Base-by-base conservation (phyloP, 1,139 yeast genomes). In the Yamadazyma diddensiae region DNA sequence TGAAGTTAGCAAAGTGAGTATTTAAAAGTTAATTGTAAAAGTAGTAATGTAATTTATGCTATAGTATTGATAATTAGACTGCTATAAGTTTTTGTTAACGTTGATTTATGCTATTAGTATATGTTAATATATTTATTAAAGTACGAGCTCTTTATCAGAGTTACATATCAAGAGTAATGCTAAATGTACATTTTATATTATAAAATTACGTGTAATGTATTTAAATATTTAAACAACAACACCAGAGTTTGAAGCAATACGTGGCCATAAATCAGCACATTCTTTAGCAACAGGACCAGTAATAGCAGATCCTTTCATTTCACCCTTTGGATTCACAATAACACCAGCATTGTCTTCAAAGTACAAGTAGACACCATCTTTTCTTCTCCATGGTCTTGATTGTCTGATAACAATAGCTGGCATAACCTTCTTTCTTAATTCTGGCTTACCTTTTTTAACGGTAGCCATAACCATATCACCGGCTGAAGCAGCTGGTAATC, bases 401-500 rank as follows among this genome's bases (percentile, higher is more conserved):
- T 94, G 99, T 79, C 99, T 92, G 57, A 94, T 86, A 63, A 94
- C 97, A 59, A 94, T 88, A 62, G 98, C 98, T 72, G 97, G 98
- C 97, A 94, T 90, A 57, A 94, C 97, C 83, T 94, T 94, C 96
- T 94, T 94, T 84, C 99, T 90, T 74, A 94, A 88, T 77, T 94
- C 99, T 70, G 99, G 99, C 90, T 94, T 94, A 86, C 99, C 99
- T 82, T 94, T 94, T 86, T 92, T 94, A 70, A 94, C 99, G 62
- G 99, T 94, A 62, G 98, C 98, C 95, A 92, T 90, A 67, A 92
- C 97, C 98, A 92, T 92, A 76, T 92, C 99, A 80, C 99, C 99
- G 59, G 94, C 94, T 62, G 97, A 90, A 57, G 98, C 98, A 64
- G 98, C 98, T 72, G 99, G 99, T 62, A 94, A 84, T 83, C 98